Conservation (phyloP, 441 rosid genomes). For the Adansonia gregorii region DNA sequence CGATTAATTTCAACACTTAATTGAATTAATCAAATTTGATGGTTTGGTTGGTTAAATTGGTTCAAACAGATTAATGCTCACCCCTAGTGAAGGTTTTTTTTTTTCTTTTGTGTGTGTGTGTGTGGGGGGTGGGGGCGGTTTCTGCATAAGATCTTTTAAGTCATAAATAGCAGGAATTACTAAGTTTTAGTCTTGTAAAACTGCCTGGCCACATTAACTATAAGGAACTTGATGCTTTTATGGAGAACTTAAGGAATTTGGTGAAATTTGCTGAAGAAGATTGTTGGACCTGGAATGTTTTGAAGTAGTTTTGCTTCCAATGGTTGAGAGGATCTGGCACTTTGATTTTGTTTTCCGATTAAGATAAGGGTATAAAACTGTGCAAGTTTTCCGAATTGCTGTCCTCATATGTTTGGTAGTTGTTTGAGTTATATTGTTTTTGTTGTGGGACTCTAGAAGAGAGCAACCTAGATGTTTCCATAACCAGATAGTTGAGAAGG, state of each 20-base stretch:
- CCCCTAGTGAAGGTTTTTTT: no score
- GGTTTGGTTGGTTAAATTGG: no score
- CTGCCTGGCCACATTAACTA: neutral
- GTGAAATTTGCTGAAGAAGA: neutral
- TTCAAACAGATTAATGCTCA: no score
- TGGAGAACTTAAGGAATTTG: neutral
- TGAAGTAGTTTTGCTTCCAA: neutral
- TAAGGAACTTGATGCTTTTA: neutral
- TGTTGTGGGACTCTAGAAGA: constrained; percentile 4
- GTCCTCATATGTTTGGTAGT: neutral
- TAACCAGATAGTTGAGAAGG: neutral
- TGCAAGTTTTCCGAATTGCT: neutral
- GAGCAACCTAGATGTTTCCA: neutral
- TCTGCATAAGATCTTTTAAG: no score
- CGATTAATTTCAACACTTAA: no score
- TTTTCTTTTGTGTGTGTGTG: no score
- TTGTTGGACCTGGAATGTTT: neutral
- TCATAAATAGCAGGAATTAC: no score
- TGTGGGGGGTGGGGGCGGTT: no score
- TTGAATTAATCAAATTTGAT: no score
- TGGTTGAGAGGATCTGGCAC: neutral
- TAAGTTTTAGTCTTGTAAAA: neutral
- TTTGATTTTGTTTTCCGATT: neutral
- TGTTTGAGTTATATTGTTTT: constrained; percentile 1
- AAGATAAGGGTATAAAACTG: neutral